Conservation (phyloP, 2,329 filamentous ascomycete species). For the Aspergillus viridinutans region DNA sequence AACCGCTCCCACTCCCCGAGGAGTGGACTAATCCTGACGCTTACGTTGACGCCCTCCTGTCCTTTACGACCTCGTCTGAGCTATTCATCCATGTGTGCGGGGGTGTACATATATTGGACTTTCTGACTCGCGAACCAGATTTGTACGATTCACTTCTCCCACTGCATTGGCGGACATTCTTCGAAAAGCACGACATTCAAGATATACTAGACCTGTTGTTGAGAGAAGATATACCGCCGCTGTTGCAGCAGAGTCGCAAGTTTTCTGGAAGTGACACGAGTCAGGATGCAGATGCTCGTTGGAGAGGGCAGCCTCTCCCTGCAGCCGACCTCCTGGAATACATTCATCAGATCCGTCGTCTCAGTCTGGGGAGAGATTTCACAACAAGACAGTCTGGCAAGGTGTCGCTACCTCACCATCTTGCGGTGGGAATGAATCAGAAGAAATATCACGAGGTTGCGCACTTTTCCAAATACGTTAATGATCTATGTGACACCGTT, state of each 20-base stretch:
- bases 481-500: constrained; percentile 59
- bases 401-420: constrained; percentile 60
- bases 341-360: constrained; percentile 64
- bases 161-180: constrained; percentile 74
- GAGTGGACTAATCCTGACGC: constrained; percentile 68
- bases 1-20: constrained; percentile 63
- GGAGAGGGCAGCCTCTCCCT: constrained; percentile 43
- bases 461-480: constrained; percentile 82
- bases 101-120: constrained; percentile 95
- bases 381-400: constrained; percentile 30
- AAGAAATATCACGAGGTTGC: constrained; percentile 95
- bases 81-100: constrained; percentile 87
- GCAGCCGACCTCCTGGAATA: constrained; percentile 64
- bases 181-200: constrained; percentile 67
- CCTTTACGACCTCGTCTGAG: constrained; percentile 69
- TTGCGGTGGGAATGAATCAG: constrained; percentile 86
- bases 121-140: constrained; percentile 80
- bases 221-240: constrained; percentile 63
- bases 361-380: constrained; percentile 65
- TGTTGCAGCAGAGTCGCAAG: constrained; percentile 19
- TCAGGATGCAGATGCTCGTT: constrained; percentile 21
- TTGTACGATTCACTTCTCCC: constrained; percentile 76
- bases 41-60: constrained; percentile 73
- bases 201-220: constrained; percentile 76
- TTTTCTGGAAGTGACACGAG: constrained; percentile 2